Evolutionary conservation across 1,284 basidiomycete species (phyloP).

Genomic region (Singerocomus inundabilis): DNA sequence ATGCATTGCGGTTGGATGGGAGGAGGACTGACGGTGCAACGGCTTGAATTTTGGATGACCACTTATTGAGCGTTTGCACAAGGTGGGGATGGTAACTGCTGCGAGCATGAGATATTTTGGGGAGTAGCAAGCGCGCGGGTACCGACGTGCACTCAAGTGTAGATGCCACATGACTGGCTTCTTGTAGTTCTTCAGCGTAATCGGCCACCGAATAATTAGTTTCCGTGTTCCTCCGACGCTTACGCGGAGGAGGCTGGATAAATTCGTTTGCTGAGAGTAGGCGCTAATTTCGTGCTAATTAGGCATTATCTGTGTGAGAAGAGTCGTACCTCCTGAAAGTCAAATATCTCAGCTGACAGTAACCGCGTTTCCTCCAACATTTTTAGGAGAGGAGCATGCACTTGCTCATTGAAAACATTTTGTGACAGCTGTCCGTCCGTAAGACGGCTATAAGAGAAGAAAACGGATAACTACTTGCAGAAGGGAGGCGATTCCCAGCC

Average conservation of each 20-base stretch:
- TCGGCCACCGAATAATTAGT: constrained; percentile 11
- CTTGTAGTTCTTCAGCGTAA: constrained; percentile 37
- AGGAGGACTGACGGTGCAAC: constrained; percentile 77
- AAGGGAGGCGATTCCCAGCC: constrained; percentile 61
- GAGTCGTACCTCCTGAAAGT: constrained; percentile 58
- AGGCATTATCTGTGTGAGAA: constrained; percentile 8
- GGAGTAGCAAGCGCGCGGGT: neutral
- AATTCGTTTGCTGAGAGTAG: constrained; percentile 49
- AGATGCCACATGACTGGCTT: constrained; percentile 45
- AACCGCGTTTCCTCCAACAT: constrained; percentile 58
- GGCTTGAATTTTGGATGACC: constrained; percentile 91
- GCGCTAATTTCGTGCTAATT: constrained; percentile 36
- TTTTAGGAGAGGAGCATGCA: constrained; percentile 40
- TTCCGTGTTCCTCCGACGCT: constrained; percentile 47
- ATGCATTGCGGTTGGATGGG: constrained; percentile 64
- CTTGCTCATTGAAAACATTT: constrained; percentile 32
- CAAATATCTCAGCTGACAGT: constrained; percentile 66
- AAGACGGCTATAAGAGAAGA: constrained; percentile 19
- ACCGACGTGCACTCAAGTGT: constrained; percentile 59
- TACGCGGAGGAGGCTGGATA: constrained; percentile 52
- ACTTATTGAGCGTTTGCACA: constrained; percentile 80
- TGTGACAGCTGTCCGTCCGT: constrained; percentile 24
- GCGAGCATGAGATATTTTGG: constrained; percentile 10
- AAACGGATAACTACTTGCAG: constrained; percentile 36
- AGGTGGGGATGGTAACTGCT: constrained; percentile 65